Evolutionary conservation across 345 rosid genomes (phyloP).

Genomic region (Eucalyptus sp.): DNA sequence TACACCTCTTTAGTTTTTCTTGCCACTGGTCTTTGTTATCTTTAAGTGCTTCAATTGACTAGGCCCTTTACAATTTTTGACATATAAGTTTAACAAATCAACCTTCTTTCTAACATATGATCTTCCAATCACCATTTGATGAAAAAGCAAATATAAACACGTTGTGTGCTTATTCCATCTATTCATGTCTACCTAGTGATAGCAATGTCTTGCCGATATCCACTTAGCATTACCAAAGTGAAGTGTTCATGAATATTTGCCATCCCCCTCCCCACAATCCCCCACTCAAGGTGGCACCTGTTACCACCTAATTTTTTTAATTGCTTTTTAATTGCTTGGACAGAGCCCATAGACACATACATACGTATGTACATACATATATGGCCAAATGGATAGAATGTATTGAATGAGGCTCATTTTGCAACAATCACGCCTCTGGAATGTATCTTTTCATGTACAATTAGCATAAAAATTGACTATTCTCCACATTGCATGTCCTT

Average conservation of each 20-base stretch:
- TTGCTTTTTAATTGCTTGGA: too few species aligned
- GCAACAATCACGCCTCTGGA: too few species aligned
- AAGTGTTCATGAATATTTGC: neutral
- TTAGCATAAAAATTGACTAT: too few species aligned
- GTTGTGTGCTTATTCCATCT: neutral
- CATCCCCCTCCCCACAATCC: too few species aligned
- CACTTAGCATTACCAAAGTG: neutral
- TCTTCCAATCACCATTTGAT: neutral
- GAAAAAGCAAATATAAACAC: neutral
- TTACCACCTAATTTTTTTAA: too few species aligned
- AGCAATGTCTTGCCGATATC: neutral
- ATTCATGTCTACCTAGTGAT: neutral
- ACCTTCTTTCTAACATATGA: neutral
- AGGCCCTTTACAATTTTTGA: neutral
- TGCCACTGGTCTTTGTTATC: neutral
- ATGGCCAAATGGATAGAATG: too few species aligned
- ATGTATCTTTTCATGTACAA: too few species aligned
- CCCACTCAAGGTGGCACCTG: too few species aligned
- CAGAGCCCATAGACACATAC: too few species aligned
- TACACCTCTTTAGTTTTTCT: neutral
- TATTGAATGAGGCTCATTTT: too few species aligned
- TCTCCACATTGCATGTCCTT: too few species aligned
- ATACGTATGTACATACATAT: too few species aligned
- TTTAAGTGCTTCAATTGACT: neutral
- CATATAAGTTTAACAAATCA: neutral